Evolutionary conservation across 139 green algal genomes (phyloP).

Genomic region (Chlorella sp.): DNA sequence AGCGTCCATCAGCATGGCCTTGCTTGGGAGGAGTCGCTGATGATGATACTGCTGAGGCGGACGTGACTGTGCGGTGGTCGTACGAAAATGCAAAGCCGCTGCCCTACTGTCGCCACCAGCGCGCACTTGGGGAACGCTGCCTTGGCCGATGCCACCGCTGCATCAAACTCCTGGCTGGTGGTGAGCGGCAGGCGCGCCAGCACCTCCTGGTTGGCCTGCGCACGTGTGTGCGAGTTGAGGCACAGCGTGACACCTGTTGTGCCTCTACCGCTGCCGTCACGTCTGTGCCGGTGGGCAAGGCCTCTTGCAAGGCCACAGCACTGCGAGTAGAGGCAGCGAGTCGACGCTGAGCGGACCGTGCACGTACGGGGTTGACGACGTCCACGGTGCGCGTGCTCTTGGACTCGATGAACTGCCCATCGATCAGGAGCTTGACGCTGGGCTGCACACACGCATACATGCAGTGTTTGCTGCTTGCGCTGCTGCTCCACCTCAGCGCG

Average conservation of each 20-base stretch:
- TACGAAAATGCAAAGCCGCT: not conserved
- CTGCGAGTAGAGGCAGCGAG: too few relatives aligned
- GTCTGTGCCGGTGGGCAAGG: too few relatives aligned
- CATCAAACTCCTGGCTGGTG: slow-evolving; percentile 80
- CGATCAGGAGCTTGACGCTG: slow-evolving; percentile 56
- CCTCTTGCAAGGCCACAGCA: too few relatives aligned
- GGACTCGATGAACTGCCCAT: slow-evolving; percentile 69
- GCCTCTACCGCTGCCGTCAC: too few relatives aligned
- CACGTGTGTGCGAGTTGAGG: too few relatives aligned
- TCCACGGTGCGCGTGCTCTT: slow-evolving; percentile 55
- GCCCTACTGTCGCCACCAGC: not conserved
- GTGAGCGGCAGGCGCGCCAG: slow-evolving; percentile 61
- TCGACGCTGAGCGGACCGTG: too few relatives aligned
- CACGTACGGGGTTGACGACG: slow-evolving; percentile 72
- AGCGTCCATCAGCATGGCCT: not conserved
- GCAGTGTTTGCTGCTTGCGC: too few relatives aligned
- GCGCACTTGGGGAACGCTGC: slow-evolving; percentile 74
- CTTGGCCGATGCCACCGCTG: slow-evolving; percentile 72
- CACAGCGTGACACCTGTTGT: too few relatives aligned
- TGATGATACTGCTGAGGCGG: not conserved
- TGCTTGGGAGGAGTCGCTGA: not conserved
- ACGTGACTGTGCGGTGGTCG: not conserved
- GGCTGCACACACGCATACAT: too few relatives aligned
- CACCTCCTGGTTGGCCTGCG: slow-evolving; percentile 14
- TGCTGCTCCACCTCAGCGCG: too few relatives aligned